A percentile compares a stretch with the other conserved stretches of the same genome.
phyloP scores from a whole-genome alignment of 1,284 basidiomycete genomes.

The Bondarzewia mesenterica region DNA sequence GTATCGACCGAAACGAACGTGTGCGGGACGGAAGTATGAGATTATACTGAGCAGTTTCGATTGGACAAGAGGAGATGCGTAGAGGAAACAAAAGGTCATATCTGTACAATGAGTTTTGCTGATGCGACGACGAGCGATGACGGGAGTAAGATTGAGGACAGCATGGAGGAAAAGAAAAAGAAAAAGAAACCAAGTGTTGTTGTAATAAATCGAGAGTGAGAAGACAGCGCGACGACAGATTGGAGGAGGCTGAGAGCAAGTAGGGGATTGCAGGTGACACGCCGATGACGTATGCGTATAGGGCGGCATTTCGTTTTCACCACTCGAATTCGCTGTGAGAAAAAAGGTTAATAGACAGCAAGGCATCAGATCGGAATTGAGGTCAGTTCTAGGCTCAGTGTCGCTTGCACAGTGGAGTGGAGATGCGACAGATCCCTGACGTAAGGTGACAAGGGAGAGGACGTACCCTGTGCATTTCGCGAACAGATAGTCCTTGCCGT shows the following conservation, averaged over 20 bases:
- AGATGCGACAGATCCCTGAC: neutral
- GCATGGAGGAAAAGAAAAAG: neutral
- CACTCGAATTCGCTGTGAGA: constrained; percentile 14
- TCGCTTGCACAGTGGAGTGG: neutral
- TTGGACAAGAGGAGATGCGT: neutral
- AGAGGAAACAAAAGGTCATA: neutral
- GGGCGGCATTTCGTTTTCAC: constrained; percentile 9
- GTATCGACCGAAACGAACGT: too few species aligned
- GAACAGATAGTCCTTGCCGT: constrained; percentile 96
- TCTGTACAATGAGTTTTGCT: constrained; percentile 1
- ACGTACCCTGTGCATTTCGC: constrained; percentile 86
- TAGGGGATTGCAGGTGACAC: neutral
- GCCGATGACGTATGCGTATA: neutral
- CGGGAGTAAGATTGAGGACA: neutral
- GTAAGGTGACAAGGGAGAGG: constrained; percentile 16
- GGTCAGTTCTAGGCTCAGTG: neutral
- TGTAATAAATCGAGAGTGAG: too few species aligned
- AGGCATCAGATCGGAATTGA: neutral
- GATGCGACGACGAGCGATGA: neutral
- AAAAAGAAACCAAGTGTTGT: too few species aligned
- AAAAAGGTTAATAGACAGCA: neutral
- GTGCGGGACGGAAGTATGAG: neutral
- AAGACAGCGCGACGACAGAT: too few species aligned
- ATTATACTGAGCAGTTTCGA: neutral
- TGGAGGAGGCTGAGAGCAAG: neutral